These are phyloP conservation scores for Corylus heterophylla DNA, from an alignment of 306 rosid species.

Conservation along the genomic window DNA sequence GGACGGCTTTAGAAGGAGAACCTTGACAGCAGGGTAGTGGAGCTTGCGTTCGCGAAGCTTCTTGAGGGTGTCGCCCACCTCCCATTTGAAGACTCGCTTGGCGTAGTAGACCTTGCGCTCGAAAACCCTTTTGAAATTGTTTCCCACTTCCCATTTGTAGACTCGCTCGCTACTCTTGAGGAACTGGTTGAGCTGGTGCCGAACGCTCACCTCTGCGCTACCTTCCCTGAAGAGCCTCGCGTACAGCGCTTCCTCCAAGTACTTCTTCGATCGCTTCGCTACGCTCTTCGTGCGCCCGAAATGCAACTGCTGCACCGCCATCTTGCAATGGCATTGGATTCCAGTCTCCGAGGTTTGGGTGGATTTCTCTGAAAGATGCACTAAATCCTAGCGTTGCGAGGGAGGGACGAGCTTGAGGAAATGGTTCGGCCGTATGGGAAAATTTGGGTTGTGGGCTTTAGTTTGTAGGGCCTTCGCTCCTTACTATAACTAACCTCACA, in stretches of 20 bases:
- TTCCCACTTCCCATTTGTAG: constrained; percentile 95
- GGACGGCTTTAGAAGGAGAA: constrained; percentile 2
- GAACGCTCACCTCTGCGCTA: constrained; percentile 52
- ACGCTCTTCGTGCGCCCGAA: constrained; percentile 61
- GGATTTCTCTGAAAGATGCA: not conserved
- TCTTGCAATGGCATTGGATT: constrained; percentile 17
- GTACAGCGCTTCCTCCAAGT: constrained; percentile 80
- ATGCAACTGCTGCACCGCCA: constrained; percentile 58
- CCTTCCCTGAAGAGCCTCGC: constrained; percentile 73
- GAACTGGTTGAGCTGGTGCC: constrained; percentile 67
- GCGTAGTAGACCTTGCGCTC: constrained; percentile 64
- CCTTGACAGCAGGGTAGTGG: constrained; percentile 85
- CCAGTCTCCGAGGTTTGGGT: not conserved
- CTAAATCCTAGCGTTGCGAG: constrained; percentile 33
- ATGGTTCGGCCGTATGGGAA: not conserved
- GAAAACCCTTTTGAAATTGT: constrained; percentile 83
- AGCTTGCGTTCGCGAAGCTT: constrained; percentile 82
- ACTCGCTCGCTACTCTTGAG: constrained; percentile 68
- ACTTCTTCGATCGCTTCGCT: constrained; percentile 65
- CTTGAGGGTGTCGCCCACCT: constrained; percentile 81
- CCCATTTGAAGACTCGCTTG: constrained; percentile 94
- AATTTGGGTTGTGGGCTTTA: not conserved
- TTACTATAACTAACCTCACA: no score
- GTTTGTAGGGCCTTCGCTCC: not conserved
- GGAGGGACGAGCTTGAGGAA: not conserved